Evolutionary conservation across 805 yeast species (phyloP).

Genomic region (Wickerhamomyces strasburgensis): DNA sequence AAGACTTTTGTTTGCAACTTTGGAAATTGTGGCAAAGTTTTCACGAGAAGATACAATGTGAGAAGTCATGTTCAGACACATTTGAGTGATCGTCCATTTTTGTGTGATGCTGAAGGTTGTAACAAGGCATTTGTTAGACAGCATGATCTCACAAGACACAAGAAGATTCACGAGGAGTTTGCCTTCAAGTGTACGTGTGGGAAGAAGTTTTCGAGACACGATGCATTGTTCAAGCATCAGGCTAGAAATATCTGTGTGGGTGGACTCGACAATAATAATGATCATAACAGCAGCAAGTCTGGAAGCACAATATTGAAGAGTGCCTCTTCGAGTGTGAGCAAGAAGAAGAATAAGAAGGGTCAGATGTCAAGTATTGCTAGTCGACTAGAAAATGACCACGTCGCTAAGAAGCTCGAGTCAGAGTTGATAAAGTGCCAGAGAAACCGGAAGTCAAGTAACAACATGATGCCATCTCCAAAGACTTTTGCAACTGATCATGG

Average conservation of each 20-base stretch:
- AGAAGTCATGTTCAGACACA: slow-evolving; percentile 97
- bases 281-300: slow-evolving; percentile 11
- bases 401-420: slow-evolving; percentile 20
- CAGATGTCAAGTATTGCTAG: slow-evolving; percentile 5
- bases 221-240: slow-evolving; percentile 80
- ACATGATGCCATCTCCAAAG: slow-evolving; percentile 2
- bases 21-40: slow-evolving; percentile 74
- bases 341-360: slow-evolving; percentile 11
- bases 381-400: slow-evolving; percentile 15
- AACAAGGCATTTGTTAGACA: slow-evolving; percentile 88
- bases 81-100: slow-evolving; percentile 87
- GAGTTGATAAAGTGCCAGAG: slow-evolving; percentile 10
- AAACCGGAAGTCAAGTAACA: slow-evolving; percentile 3
- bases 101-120: slow-evolving; percentile 61
- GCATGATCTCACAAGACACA: slow-evolving; percentile 89
- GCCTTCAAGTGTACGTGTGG: slow-evolving; percentile 84
- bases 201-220: slow-evolving; percentile 85
- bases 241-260: slow-evolving; percentile 78
- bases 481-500: too few relatives aligned
- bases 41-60: slow-evolving; percentile 85
- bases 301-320: slow-evolving; percentile 5
- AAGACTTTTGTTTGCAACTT: slow-evolving; percentile 71
- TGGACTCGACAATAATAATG: slow-evolving; percentile 51
- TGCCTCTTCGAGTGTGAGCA: slow-evolving; percentile 12
- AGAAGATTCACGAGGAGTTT: slow-evolving; percentile 75